Evolutionary conservation across 2,329 filamentous ascomycete species (phyloP), one percentile per base, ranked within the genome.

Genomic region (Colletotrichum incanum): DNA sequence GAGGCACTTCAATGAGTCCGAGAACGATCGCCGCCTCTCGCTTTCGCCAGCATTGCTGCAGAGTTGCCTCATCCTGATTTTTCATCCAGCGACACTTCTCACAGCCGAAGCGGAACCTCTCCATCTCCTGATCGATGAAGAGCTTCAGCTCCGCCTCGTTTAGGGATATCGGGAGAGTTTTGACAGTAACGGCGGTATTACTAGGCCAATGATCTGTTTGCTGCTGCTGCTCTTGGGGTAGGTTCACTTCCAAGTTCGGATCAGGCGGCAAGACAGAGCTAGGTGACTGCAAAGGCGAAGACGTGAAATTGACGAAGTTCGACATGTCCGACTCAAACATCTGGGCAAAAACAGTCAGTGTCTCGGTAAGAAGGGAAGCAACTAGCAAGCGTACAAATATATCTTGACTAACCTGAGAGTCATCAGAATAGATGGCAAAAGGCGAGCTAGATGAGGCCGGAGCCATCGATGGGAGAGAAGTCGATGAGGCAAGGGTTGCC

Each of bases 21-120:
- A 76, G 60, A 34, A 75, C 63, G 56, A 75, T 73, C 1, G 74
- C 26, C 2, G 68, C 49, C 23, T 58, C 49, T 31, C 64, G 31
- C 49, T 49, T 67, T n/a, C 43, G 52, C 68, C 68, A 74, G 26
- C 50, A 31, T 28, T 70, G 56, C 23, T 64, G 58, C 43, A 74
- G 28, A 1, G 66, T 61, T 8, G 34, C 49, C 2, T 67, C 49
- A 2, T 55, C 43, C 23, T 67, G 68, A 11, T 8, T 26, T 5
- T 18, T 66, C 64, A 71, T 47, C 54, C 56, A 71, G 20, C 7
- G 31, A 8, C 64, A 67, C 11, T 47, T 62, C 3, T 31, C 1
- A 16, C 56, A 18, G 4, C 47, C 64, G 1, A 43, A 18, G 9
- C 47, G 8, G 26, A 71, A 67, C 5, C 9, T 71, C 9, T 56